Evolutionary conservation across 768 basidiomycete species (phyloP).

Genomic region (Boletus reticulatus): DNA sequence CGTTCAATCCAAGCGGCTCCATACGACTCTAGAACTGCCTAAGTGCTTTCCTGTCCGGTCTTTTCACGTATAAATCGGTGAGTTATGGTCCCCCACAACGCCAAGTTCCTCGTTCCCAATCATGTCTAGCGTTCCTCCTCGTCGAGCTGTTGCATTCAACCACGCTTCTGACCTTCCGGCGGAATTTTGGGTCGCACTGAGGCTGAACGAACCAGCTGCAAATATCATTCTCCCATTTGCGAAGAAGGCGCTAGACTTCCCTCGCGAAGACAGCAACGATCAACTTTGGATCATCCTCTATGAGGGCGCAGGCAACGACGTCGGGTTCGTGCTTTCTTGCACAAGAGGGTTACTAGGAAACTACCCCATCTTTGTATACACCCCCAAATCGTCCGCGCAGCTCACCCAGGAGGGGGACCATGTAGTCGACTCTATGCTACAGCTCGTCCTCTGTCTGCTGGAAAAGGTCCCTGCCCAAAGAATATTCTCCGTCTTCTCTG

Average conservation of each 20-base stretch:
- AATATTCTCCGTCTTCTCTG: slow-evolving; percentile 67
- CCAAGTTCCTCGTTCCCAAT: slow-evolving; percentile 12
- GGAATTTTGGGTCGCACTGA: slow-evolving; percentile 30
- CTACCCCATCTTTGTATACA: slow-evolving; percentile 69
- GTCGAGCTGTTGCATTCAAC: slow-evolving; percentile 1
- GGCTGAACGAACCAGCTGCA: slow-evolving; percentile 30
- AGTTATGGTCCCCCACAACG: slow-evolving; percentile 8
- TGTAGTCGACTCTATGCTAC: slow-evolving; percentile 39
- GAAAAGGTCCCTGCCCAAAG: slow-evolving; percentile 36
- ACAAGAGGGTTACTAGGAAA: slow-evolving; percentile 52
- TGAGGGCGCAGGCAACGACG: slow-evolving; percentile 6
- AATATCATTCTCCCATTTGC: slow-evolving; percentile 45
- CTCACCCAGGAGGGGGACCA: slow-evolving; percentile 27
- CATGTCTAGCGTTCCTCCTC: slow-evolving; percentile 17
- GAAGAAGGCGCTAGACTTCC: slow-evolving; percentile 19
- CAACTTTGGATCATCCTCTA: slow-evolving; percentile 35
- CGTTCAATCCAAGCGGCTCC: background rate
- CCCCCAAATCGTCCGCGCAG: slow-evolving; percentile 37
- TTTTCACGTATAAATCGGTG: slow-evolving; percentile 7
- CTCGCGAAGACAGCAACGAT: background rate
- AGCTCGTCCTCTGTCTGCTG: slow-evolving; percentile 42
- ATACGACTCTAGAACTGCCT: background rate
- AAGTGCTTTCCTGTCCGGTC: background rate
- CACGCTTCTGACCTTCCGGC: slow-evolving; percentile 16
- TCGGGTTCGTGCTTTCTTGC: slow-evolving; percentile 53